Percentiles rank a stretch among this genome's conserved stretches.
Conservation (phyloP, 768 basidiomycete genomes). For the Gyrodon lividus region DNA sequence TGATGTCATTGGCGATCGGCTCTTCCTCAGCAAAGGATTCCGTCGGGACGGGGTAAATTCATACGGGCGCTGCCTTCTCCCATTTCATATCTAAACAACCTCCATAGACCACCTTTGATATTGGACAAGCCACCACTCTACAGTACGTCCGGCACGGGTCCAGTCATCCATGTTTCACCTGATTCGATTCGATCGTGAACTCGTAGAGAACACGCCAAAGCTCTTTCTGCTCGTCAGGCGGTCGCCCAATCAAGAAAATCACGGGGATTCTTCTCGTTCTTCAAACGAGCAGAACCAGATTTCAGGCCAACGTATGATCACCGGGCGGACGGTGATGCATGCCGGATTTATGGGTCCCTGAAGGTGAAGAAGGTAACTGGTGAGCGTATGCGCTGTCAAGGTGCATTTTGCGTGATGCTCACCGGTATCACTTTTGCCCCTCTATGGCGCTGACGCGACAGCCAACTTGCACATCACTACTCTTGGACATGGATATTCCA, state of each 20-base stretch:
- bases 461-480: conserved; percentile 95
- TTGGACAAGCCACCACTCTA: conserved; percentile 74
- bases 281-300: conserved; percentile 39
- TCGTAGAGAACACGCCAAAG: conserved; percentile 58
- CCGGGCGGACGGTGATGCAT: conserved; percentile 67
- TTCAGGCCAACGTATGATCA: conserved; percentile 79
- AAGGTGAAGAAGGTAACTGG: conserved; percentile 89
- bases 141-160: conserved; percentile 40
- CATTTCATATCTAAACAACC: neutral
- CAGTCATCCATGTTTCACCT: neutral
- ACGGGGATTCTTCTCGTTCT: conserved; percentile 68
- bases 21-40: conserved; percentile 79
- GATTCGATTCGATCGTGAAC: neutral
- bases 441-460: conserved; percentile 18
- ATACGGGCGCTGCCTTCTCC: neutral
- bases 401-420: neutral
- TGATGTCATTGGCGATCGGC: conserved; percentile 90
- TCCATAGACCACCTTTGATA: conserved; percentile 69
- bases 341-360: conserved; percentile 82
- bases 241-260: conserved; percentile 72
- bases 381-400: conserved; percentile 22
- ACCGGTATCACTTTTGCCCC: neutral
- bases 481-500: conserved; percentile 91
- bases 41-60: conserved; percentile 77
- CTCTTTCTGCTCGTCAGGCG: conserved; percentile 68